Percentiles rank a stretch among this genome's conserved stretches.
These are phyloP conservation scores for Pseudogymnoascus pannorum DNA, from an alignment of 2,329 filamentous ascomycete genomes.

Conservation along the genomic window DNA sequence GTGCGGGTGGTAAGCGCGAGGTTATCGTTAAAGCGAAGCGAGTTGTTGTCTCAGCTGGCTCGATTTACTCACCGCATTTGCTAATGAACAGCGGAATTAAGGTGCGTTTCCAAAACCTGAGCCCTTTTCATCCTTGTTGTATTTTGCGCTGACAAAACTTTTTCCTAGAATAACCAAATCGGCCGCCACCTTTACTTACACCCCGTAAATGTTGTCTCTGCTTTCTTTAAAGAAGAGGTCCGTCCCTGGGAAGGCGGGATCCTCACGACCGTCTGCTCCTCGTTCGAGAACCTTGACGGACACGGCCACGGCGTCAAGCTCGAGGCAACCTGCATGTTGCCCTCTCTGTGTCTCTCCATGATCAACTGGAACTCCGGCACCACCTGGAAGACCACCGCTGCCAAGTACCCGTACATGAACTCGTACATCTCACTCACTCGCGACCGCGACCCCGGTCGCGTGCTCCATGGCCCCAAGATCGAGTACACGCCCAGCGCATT, in stretches of 20 bases:
- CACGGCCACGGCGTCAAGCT: conserved; percentile 77
- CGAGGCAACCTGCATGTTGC: conserved; percentile 68
- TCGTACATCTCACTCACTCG: conserved; percentile 67
- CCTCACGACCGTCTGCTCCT: conserved; percentile 68
- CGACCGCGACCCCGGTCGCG: conserved; percentile 67
- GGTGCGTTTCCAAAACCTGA: conserved; percentile 30
- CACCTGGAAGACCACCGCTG: conserved; percentile 63
- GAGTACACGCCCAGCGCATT: conserved; percentile 64
- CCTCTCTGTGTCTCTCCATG: conserved; percentile 53
- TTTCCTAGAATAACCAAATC: conserved; percentile 61
- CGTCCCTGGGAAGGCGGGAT: conserved; percentile 66
- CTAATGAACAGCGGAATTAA: conserved; percentile 71
- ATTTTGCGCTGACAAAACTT: neutral
- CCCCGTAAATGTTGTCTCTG: conserved; percentile 54
- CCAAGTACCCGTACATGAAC: conserved; percentile 61
- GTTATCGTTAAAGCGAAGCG: conserved; percentile 71
- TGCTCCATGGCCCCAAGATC: conserved; percentile 62
- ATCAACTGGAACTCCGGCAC: conserved; percentile 62
- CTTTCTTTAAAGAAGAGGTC: conserved; percentile 62
- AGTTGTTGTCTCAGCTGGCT: conserved; percentile 71
- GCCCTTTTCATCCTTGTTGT: neutral
- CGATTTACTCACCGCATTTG: conserved; percentile 68
- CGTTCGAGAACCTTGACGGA: conserved; percentile 74
- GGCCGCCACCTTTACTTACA: conserved; percentile 78
- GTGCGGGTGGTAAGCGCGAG: conserved; percentile 52